These are phyloP conservation scores for Saccharomyces pastorianus DNA, from an alignment of 1,139 yeast species.

Conservation along the genomic window DNA sequence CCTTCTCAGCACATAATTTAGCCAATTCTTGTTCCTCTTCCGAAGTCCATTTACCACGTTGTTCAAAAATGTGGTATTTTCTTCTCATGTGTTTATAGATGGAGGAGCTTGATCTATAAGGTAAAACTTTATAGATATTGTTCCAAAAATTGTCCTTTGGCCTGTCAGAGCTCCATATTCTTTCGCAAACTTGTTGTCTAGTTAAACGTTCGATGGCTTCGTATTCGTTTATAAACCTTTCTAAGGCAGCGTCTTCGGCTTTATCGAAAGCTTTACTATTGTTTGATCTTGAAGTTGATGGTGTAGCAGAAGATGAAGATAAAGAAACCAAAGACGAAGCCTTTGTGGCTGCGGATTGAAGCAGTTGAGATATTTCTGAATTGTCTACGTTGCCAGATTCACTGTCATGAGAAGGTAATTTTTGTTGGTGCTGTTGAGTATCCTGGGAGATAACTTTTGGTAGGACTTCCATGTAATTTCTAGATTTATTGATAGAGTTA, in stretches of 20 bases:
- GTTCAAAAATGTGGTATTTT: constrained; percentile 77
- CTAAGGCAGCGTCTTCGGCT: constrained; percentile 64
- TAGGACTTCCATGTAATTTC: constrained; percentile 3
- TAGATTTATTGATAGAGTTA: neutral
- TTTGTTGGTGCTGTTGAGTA: constrained; percentile 9
- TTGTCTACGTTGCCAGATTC: neutral
- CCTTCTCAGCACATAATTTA: constrained; percentile 53
- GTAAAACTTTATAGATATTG: constrained; percentile 62
- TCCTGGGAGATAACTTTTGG: constrained; percentile 13
- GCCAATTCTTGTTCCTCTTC: constrained; percentile 67
- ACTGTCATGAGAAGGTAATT: neutral
- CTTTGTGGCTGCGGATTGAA: constrained; percentile 28
- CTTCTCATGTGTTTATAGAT: constrained; percentile 88
- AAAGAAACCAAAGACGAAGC: constrained; percentile 24
- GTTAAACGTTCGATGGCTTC: constrained; percentile 54
- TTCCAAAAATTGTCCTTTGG: constrained; percentile 90
- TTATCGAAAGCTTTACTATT: constrained; percentile 32
- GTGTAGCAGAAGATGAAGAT: neutral
- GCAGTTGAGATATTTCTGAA: constrained; percentile 8
- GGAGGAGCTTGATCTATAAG: constrained; percentile 78
- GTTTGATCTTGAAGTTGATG: constrained; percentile 25
- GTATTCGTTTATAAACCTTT: constrained; percentile 62
- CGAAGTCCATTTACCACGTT: constrained; percentile 81
- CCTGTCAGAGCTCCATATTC: constrained; percentile 84
- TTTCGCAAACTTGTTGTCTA: constrained; percentile 61